phyloP scores from a whole-genome alignment of 352 stramenopile species.

The Pythium grandisporangium region DNA sequence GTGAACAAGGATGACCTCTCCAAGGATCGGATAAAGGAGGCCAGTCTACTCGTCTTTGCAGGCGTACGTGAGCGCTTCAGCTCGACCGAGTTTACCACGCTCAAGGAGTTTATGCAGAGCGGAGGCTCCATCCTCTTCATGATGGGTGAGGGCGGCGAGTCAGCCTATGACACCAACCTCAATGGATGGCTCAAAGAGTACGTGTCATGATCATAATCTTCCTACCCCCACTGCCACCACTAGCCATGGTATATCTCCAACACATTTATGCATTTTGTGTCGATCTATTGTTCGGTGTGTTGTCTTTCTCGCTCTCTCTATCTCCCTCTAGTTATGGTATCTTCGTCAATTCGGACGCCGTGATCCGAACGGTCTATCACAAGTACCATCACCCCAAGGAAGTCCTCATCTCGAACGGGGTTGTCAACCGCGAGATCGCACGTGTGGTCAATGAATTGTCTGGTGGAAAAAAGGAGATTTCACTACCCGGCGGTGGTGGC shows the following conservation, averaged over 20 bases:
- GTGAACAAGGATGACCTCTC: conserved; percentile 94
- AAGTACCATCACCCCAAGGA: conserved; percentile 97
- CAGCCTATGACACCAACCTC: conserved; percentile 88
- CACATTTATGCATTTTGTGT: too few relatives aligned
- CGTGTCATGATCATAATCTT: conserved; percentile 5
- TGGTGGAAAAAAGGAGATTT: conserved; percentile 55
- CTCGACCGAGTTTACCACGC: conserved; percentile 69
- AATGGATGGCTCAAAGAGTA: conserved; percentile 93
- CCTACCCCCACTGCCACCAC: too few relatives aligned
- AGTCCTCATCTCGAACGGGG: conserved; percentile 90
- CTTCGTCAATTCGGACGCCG: conserved; percentile 78
- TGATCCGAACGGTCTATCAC: conserved; percentile 92
- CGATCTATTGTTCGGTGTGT: neutral
- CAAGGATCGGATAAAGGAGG: conserved; percentile 81
- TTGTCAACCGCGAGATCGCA: conserved; percentile 91
- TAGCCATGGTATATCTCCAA: too few relatives aligned
- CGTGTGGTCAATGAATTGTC: conserved; percentile 62
- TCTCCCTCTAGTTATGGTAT: conserved; percentile 62
- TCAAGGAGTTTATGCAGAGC: conserved; percentile 85
- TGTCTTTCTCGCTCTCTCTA: neutral
- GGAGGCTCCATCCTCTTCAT: conserved; percentile 90
- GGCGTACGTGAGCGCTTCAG: conserved; percentile 87
- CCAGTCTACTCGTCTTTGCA: conserved; percentile 85
- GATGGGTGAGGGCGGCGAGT: conserved; percentile 87
- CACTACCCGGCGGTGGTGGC: conserved; percentile 13